Evolutionary conservation across 2,329 filamentous ascomycete genomes (phyloP), one percentile per base, ranked within the genome.

Genomic region (Apiospora kogelbergensis): DNA sequence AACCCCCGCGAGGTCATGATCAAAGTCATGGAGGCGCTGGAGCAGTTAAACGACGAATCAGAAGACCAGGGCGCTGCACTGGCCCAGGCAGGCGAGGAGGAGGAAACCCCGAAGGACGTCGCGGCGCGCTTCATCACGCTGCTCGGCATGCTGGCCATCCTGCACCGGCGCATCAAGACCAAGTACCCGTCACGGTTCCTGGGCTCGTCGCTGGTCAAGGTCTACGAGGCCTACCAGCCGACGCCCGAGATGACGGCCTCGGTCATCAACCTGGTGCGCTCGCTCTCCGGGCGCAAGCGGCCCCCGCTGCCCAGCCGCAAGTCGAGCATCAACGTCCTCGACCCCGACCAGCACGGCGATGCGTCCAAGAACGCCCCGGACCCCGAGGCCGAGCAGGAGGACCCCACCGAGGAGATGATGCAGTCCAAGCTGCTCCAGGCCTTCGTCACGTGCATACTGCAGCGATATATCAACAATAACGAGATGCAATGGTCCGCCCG

Each of bases 1-100:
- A 96, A 95, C 76, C 93, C 93, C 1, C 85, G 93, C 66, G 93
- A 96, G 79, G 91, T 94, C 63, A 91, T 95, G 70, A 84, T 96
- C 74, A 95, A 95, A 77, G 89, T 94, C 40, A 90, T 93, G 33
- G 92, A 95, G 78, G 88, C 89, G 17, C 82, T 96, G 70, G 88
- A 91, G 66, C 75, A 86, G 20, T 81, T 92, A 6, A 81, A 85
- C 6, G 85, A 88, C 63, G 78, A 80, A 6, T 78, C 80, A 57
- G 76, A 78, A 45, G 81, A 83, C n/a, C 81, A 84, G 33, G 20
- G 4, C 5, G 24, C 48, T 24, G 6, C 26, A 24, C 24, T 57
- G 48, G 48, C 24, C 15, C 80, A 81, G 10, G 81, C 81, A 63
- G 76, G 79, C 1, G 80, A 80, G 1, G 75, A 71, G 24, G 73